These are phyloP conservation scores for Kodamaea sp. DNA, from an alignment of 1,139 yeast genomes.

Conservation along the genomic window DNA sequence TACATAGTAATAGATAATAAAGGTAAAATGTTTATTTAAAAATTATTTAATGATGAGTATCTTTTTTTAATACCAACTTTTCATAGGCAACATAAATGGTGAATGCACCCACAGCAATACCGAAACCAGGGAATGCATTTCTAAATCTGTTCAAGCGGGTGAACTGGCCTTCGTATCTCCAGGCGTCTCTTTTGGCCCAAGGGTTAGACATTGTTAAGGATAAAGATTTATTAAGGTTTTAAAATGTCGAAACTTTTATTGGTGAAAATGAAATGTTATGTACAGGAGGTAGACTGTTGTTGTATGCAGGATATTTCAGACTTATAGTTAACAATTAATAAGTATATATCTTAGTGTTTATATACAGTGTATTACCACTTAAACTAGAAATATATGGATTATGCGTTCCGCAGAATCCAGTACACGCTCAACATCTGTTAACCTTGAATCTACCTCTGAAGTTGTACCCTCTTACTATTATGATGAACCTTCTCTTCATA, in stretches of 20 bases:
- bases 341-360: too few species aligned
- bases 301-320: slow-evolving; percentile 5
- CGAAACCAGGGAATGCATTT: slow-evolving; percentile 80
- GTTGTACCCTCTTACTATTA: too few species aligned
- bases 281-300: background rate
- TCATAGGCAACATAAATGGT: slow-evolving; percentile 63
- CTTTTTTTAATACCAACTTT: slow-evolving; percentile 40
- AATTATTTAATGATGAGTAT: slow-evolving; percentile 16
- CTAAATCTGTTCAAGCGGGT: slow-evolving; percentile 66
- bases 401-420: too few species aligned
- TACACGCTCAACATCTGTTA: too few species aligned
- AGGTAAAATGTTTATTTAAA: background rate
- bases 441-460: too few species aligned
- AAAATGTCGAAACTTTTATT: slow-evolving; percentile 6
- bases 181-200: slow-evolving; percentile 75
- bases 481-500: too few species aligned
- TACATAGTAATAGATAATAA: background rate
- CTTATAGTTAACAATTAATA: too few species aligned
- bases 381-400: too few species aligned
- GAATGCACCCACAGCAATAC: slow-evolving; percentile 77
- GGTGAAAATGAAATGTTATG: slow-evolving; percentile 5
- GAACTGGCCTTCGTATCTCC: slow-evolving; percentile 87
- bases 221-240: background rate
- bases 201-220: slow-evolving; percentile 26
- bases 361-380: too few species aligned